Base-by-base conservation (phyloP, 1,139 yeast species). In the Geotrichum klebahnii region DNA sequence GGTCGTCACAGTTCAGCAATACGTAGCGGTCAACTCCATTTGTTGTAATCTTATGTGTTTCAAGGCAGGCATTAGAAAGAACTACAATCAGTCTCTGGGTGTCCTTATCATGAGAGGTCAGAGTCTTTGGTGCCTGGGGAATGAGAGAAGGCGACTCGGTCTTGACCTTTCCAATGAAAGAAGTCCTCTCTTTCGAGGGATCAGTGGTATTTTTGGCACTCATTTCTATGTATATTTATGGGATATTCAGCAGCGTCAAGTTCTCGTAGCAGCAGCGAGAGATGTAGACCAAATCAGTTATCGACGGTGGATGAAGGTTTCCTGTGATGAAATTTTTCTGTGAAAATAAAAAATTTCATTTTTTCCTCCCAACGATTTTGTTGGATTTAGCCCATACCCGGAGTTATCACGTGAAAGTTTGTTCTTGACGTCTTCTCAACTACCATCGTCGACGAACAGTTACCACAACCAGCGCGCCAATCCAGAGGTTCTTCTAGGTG, bases 1-100 rank as follows among this genome's bases (percentile, higher is more conserved):
- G 98, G 68, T 92, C 98, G 68, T 92, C 98, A 74, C 98, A 92
- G 72, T 92, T 92, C 61, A 92, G 76, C 56, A 92, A 73, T 0
- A 95, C 97, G 64, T 84, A 92, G 67, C 92, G 86, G 66, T 90
- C 97, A 49, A 95, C 96, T 47, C 90, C 89, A 24, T 85, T 78
- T 6, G 83, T 80, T 9, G 87, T 81, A 67, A 90, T 81, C 67
- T 88, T 90, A 67, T 90, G 95, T 12, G 97, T 90, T 67, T 92
- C 98, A 53, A 92, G 74, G 62, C 97, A 90, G 26, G 98, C 98
- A 65, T 89, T 95, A 6, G 96, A 83, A 51, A 92, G 77, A 22
- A 92, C 98, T 19, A 92, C 97, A 54, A 92, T 82, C 62, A 92
- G 76, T 63, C 98, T 78, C 67, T 86, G 81, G 19, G 95, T 83